Conservation (phyloP, 352 stramenopile species). For the Hyaloperonospora arabidopsidis region DNA sequence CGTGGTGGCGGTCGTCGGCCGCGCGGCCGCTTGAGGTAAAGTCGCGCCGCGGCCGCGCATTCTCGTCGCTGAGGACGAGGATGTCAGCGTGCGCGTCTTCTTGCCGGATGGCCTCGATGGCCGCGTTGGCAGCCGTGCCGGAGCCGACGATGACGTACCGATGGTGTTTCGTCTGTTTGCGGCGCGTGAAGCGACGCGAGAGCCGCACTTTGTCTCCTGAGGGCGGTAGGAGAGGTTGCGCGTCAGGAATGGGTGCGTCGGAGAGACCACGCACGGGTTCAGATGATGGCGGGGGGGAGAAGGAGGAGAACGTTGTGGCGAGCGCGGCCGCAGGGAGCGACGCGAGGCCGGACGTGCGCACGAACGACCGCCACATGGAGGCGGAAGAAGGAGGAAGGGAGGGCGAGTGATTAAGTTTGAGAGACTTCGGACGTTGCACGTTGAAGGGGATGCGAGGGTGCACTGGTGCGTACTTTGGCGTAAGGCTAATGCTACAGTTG, state of each 20-base stretch:
- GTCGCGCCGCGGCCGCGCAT: conserved; percentile 54
- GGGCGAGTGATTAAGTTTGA: too few relatives aligned
- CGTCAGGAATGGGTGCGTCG: neutral
- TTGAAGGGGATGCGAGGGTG: too few relatives aligned
- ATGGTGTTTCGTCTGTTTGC: conserved; percentile 72
- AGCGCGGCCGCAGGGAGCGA: conserved; percentile 5
- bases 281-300: neutral
- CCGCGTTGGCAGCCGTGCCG: conserved; percentile 82
- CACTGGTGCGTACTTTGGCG: too few relatives aligned
- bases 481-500: too few relatives aligned
- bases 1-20: neutral
- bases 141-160: conserved; percentile 86
- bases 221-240: neutral
- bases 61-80: conserved; percentile 82
- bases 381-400: neutral
- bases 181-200: conserved; percentile 53
- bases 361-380: conserved; percentile 14
- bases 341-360: conserved; percentile 1
- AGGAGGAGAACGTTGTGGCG: conserved; percentile 1
- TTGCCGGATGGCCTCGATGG: conserved; percentile 88
- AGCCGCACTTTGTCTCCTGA: conserved; percentile 16
- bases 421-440: too few relatives aligned
- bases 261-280: conserved; percentile 8
- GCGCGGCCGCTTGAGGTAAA: conserved; percentile 9
- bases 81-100: conserved; percentile 72